These are phyloP conservation scores for Ustilago xerochloae DNA, from an alignment of 1,284 basidiomycete genomes.

Conservation along the genomic window DNA sequence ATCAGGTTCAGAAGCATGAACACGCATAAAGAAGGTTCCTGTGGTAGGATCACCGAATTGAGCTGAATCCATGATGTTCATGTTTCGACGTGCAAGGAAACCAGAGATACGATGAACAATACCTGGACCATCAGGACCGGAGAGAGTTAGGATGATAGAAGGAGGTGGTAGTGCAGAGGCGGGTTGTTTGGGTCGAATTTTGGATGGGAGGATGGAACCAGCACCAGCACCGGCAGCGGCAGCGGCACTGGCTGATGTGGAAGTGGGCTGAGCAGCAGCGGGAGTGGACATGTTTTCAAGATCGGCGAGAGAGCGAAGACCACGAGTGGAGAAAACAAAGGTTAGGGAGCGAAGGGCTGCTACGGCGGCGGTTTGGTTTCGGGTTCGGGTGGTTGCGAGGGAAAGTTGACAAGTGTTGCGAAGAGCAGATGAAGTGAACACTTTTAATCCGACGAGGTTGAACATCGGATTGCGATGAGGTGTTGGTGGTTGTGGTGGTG, in stretches of 20 bases:
- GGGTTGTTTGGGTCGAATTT: conserved; percentile 44
- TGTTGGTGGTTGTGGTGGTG: neutral
- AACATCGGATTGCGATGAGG: conserved; percentile 38
- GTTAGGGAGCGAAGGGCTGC: too few relatives aligned
- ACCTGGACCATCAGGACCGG: conserved; percentile 63
- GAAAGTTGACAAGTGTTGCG: neutral
- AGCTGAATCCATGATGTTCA: conserved; percentile 66
- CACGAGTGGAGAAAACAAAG: too few relatives aligned
- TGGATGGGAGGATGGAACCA: conserved; percentile 32
- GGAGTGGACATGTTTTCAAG: conserved; percentile 47
- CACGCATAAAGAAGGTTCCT: conserved; percentile 66
- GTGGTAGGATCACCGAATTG: conserved; percentile 64
- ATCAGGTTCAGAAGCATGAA: conserved; percentile 55
- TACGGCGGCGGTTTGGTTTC: neutral
- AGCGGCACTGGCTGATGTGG: conserved; percentile 56
- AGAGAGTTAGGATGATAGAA: conserved; percentile 64
- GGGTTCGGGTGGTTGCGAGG: conserved; percentile 1
- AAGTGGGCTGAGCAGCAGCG: neutral
- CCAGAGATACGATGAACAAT: conserved; percentile 62
- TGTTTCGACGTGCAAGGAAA: conserved; percentile 56
- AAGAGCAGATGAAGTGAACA: conserved; percentile 11
- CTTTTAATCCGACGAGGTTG: conserved; percentile 37
- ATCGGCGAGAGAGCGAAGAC: conserved; percentile 53
- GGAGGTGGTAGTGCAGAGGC: conserved; percentile 70
- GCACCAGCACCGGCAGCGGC: conserved; percentile 9